phyloP scores from a whole-genome alignment of 768 basidiomycete genomes.

The Rhodosporidiobolus sp. region DNA sequence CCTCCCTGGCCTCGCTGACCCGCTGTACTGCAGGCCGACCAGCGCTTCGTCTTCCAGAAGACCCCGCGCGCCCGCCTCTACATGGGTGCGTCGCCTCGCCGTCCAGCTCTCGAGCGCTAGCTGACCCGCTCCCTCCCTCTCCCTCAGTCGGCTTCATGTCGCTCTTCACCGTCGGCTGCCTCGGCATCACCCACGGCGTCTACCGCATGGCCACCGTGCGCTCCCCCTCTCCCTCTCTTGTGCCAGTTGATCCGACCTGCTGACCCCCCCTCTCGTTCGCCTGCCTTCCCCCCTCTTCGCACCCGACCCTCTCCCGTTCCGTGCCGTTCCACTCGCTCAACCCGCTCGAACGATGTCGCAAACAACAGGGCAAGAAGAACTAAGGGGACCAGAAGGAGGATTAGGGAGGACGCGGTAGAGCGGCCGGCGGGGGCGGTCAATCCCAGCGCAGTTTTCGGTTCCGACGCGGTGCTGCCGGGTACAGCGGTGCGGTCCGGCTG shows the following conservation, averaged over 20 bases:
- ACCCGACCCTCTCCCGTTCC: background rate
- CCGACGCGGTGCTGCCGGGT: no score
- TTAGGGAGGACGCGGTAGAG: no score
- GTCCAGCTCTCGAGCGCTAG: background rate
- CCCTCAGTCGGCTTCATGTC: conserved; percentile 29
- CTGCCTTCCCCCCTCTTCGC: background rate
- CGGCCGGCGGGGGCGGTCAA: no score
- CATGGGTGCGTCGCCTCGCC: conserved; percentile 21
- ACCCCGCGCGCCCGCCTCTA: conserved; percentile 35
- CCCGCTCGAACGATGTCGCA: background rate
- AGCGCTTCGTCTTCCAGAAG: conserved; percentile 36
- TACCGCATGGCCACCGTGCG: conserved; percentile 33
- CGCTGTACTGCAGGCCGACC: conserved; percentile 22
- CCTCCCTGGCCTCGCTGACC: no score
- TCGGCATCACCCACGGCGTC: conserved; percentile 27
- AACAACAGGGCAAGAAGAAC: conserved; percentile 28
- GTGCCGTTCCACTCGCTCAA: background rate
- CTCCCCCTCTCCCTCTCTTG: no score
- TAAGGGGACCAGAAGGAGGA: background rate
- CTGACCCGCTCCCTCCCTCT: background rate
- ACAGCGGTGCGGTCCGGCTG: no score
- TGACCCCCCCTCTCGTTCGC: background rate
- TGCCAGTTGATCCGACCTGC: no score
- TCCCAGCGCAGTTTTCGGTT: no score
- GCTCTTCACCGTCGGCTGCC: conserved; percentile 31